Base-by-base conservation (phyloP, 2,329 filamentous ascomycete species). In the Fusarium graminum region DNA sequence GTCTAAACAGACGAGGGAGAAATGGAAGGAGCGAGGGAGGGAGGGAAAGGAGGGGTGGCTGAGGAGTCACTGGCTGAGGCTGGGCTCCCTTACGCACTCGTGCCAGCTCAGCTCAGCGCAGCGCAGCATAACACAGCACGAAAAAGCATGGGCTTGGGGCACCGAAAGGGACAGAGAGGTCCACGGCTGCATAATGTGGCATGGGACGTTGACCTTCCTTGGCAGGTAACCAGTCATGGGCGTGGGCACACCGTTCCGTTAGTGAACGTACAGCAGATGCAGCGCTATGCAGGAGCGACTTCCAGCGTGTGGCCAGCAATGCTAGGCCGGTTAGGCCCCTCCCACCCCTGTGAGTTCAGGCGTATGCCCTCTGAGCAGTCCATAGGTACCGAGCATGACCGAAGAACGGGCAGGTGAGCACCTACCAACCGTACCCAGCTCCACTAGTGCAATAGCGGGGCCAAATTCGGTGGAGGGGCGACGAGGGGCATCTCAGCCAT, bases 21-120 rank as follows among this genome's bases (percentile, higher is more conserved):
- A n/a, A n/a, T 56, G 51, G 56, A 25, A 52, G 53, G 53, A 59
- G 43, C 39, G 52, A 59, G 56, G 52, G 52, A 57, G 63, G 47
- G 69, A 68, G n/a, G n/a, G n/a, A n/a, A n/a, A n/a, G n/a, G 73
- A 71, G 71, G 72, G 73, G 74, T 75, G 72, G 72, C 70, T 76
- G 72, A 74, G 63, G 61, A 64, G 63, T 67, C 53, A 63, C 69
- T 67, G 65, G 65, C 62, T 70, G 65, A 71, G 68, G 69, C 72
- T 71, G 70, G 69, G 41, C 36, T 52, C 29, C 32, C 14, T 7
- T 32, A 12, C 32, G 32, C 69, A 69, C 59, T 73, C 65, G 58
- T 74, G 72, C 70, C 73, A 75, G 63, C 72, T 45, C 65, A 74
- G 55, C 42, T 38, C 29, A 57, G 42, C 52, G 57, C 19, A 45